Evolutionary conservation across 805 yeast genomes (phyloP).

Genomic region (Citeromyces matritensis): DNA sequence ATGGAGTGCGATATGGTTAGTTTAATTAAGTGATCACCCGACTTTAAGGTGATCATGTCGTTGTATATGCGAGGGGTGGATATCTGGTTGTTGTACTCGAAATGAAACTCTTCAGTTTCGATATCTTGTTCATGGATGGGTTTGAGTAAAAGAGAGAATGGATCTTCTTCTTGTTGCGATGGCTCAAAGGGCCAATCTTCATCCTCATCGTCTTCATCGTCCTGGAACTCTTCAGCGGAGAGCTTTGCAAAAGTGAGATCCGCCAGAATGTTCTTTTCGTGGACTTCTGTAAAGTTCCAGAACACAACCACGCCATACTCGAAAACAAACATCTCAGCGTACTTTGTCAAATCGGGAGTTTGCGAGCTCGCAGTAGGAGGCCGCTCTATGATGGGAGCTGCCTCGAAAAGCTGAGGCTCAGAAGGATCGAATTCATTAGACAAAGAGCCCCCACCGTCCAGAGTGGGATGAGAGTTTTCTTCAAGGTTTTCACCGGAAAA

Average conservation of each 20-base stretch:
- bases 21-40: conserved; percentile 87
- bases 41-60: conserved; percentile 82
- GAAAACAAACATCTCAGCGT: conserved; percentile 82
- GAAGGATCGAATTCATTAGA: conserved; percentile 72
- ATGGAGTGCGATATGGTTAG: conserved; percentile 91
- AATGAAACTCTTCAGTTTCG: conserved; percentile 80
- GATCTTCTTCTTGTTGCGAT: conserved; percentile 11
- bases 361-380: conserved; percentile 5
- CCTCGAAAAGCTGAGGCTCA: conserved; percentile 75
- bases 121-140: conserved; percentile 81
- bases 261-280: conserved; percentile 87
- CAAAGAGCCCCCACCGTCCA: conserved; percentile 15
- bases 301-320: conserved; percentile 94
- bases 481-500: conserved; percentile 45
- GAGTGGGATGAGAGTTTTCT: not conserved
- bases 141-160: conserved; percentile 35
- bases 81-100: conserved; percentile 39
- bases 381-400: conserved; percentile 16
- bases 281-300: conserved; percentile 89
- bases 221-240: conserved; percentile 24
- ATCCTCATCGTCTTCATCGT: conserved; percentile 20
- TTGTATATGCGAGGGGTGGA: conserved; percentile 61
- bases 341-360: conserved; percentile 34
- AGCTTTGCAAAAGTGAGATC: conserved; percentile 63
- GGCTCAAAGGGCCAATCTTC: conserved; percentile 17